These are phyloP conservation scores for Knufia petricola DNA, from an alignment of 2,329 filamentous ascomycete genomes.

Conservation along the genomic window DNA sequence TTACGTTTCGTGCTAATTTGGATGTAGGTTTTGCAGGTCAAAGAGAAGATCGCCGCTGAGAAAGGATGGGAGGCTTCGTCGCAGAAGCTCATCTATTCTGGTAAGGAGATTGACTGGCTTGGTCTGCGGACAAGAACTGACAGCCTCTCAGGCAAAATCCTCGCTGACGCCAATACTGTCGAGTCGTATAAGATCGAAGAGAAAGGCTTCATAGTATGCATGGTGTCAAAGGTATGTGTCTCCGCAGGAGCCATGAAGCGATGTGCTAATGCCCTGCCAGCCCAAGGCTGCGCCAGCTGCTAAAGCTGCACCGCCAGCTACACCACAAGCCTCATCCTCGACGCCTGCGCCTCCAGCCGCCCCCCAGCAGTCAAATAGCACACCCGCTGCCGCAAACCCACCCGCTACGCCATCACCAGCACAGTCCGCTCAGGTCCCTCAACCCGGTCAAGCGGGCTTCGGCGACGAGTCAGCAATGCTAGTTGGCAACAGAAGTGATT, in stretches of 20 bases:
- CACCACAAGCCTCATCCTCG: constrained; percentile 40
- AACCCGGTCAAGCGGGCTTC: constrained; percentile 41
- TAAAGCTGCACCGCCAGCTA: constrained; percentile 43
- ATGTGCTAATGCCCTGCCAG: constrained; percentile 32
- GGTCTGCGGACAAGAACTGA: background rate
- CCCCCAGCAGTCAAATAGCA: constrained; percentile 44
- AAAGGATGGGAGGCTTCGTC: constrained; percentile 88
- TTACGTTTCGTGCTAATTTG: no score
- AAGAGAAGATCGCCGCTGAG: constrained; percentile 82
- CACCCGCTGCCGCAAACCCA: constrained; percentile 47
- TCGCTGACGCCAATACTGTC: constrained; percentile 95
- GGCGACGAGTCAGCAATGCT: constrained; percentile 73
- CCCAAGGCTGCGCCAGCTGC: constrained; percentile 57
- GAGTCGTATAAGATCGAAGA: constrained; percentile 98
- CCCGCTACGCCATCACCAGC: constrained; percentile 37
- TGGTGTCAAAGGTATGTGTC: constrained; percentile 77
- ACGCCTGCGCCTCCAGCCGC: constrained; percentile 37
- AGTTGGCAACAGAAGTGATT: constrained; percentile 71
- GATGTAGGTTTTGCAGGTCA: constrained; percentile 76
- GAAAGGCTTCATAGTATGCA: constrained; percentile 98
- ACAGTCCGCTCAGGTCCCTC: constrained; percentile 37
- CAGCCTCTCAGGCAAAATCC: constrained; percentile 68
- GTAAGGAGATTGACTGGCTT: constrained; percentile 41
- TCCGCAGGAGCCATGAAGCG: no score
- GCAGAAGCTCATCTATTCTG: constrained; percentile 97